phyloP scores from a whole-genome alignment of 2,329 filamentous ascomycete genomes.

The Stagonosporopsis rhizophila region DNA sequence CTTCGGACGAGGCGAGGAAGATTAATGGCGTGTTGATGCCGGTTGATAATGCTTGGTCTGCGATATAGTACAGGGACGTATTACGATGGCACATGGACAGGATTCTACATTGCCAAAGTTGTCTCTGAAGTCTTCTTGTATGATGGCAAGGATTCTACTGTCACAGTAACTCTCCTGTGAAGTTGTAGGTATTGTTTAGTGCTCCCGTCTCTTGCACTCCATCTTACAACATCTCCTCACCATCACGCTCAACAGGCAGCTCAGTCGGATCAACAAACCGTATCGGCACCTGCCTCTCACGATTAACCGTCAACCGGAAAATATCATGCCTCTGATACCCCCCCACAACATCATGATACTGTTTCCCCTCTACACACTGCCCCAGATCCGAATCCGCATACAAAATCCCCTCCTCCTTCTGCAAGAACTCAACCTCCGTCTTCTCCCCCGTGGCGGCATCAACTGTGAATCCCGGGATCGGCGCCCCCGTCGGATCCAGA shows the following conservation, averaged over 20 bases:
- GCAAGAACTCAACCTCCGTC: slow-evolving; percentile 48
- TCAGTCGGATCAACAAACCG: slow-evolving; percentile 7
- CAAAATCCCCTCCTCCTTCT: slow-evolving; percentile 57
- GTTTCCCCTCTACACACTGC: slow-evolving; percentile 62
- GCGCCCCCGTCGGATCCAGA: slow-evolving; percentile 59
- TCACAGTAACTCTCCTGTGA: no score
- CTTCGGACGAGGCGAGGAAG: slow-evolving; percentile 37
- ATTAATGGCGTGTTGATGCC: slow-evolving; percentile 36
- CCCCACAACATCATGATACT: slow-evolving; percentile 64
- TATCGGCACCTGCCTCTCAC: slow-evolving; percentile 48
- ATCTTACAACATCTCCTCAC: background rate
- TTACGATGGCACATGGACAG: background rate
- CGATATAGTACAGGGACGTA: slow-evolving; percentile 26
- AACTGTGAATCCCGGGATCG: slow-evolving; percentile 50
- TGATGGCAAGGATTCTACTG: background rate
- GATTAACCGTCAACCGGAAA: slow-evolving; percentile 60
- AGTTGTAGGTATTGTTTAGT: no score
- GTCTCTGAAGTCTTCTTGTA: background rate
- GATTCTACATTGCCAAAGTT: background rate
- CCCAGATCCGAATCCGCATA: slow-evolving; percentile 61
- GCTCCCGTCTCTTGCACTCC: background rate
- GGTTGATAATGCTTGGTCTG: slow-evolving; percentile 40
- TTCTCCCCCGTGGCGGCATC: slow-evolving; percentile 27
- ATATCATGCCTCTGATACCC: slow-evolving; percentile 64
- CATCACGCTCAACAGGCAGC: background rate